Base-by-base conservation (phyloP, 768 basidiomycete genomes). In the Heimioporus sp. region DNA sequence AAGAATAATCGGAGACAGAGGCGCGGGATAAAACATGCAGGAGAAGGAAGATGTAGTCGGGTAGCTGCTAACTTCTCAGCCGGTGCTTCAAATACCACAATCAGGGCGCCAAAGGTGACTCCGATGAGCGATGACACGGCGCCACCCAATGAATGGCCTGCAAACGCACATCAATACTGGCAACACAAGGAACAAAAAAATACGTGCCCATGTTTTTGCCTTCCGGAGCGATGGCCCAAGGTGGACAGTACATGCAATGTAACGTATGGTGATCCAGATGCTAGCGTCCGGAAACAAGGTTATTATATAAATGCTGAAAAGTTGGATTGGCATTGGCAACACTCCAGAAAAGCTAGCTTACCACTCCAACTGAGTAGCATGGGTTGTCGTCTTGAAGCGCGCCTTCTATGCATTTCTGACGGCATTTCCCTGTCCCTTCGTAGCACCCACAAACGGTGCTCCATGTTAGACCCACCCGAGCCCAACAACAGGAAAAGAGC, bases 401-500 rank as follows among this genome's bases (percentile, higher is more conserved):
- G 30, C 78, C 70, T 68, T 98, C 90, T 20, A 97, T 60, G 68
- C 96, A 98, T 4, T 77, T 76, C 58, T 86, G 81, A 55, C 88
- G 84, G 66, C 96, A 98, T 55, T 81, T 85, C 67, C 84, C 81
- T 13, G 79, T 72, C 2, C 90, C 82, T 8, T 83, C 73, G 63
- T 86, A 87, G 69, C 96, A 98, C 44, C 81, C 87, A 65, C 96
- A 98, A 1, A 97, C 96, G 0, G 96, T 79, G 17, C 81, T 83
- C 96, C 96, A 98, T 0, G 91, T 91, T 48, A 92, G 90, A 32
- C 90, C 92, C n/a, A 98, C 90, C 8, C 89, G 80, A 2, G 93
- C 95, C 62, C 96, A 98, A 68, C 96, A 98, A 70, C 96, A 98
- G 5, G 92, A 88, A 73, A 96, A 96, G 32, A 98, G 72, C n/a